phyloP scores from a whole-genome alignment of 2,329 filamentous ascomycete species.

The Nothomitra cinnamomea region DNA sequence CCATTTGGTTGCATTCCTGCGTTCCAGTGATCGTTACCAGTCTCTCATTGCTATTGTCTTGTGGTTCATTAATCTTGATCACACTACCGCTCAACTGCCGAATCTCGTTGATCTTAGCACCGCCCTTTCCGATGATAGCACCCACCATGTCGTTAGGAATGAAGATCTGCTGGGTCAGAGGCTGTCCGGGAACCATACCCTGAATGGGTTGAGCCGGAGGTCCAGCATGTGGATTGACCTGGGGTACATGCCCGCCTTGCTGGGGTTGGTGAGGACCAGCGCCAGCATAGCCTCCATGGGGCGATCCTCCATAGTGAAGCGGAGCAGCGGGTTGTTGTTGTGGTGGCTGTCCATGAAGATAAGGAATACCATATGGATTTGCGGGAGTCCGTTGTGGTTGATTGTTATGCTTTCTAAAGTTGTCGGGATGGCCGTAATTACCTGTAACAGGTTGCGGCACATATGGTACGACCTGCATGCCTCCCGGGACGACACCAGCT shows the following conservation, averaged over 20 bases:
- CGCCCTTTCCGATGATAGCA: conserved; percentile 96
- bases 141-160: conserved; percentile 99
- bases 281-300: conserved; percentile 57
- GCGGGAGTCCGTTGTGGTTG: conserved; percentile 61
- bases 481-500: conserved; percentile 82
- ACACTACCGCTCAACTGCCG: conserved; percentile 92
- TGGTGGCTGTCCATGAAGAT: conserved; percentile 48
- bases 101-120: conserved; percentile 98
- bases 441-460: conserved; percentile 83
- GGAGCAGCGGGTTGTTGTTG: conserved; percentile 31
- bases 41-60: conserved; percentile 97
- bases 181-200: conserved; percentile 58
- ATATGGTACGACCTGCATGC: conserved; percentile 99
- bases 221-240: conserved; percentile 42
- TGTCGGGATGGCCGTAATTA: conserved; percentile 81
- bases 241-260: conserved; percentile 34
- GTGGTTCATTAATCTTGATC: conserved; percentile 98
- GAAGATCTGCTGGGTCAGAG: conserved; percentile 93
- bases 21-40: conserved; percentile 95
- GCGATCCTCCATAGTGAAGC: conserved; percentile 65
- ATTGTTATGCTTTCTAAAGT: conserved; percentile 60
- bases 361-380: conserved; percentile 51
- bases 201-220: conserved; percentile 62
- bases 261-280: conserved; percentile 67
- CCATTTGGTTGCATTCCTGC: conserved; percentile 98